phyloP scores from a whole-genome alignment of 2,329 filamentous ascomycete genomes.

The Sarocladiaceae sp. region DNA sequence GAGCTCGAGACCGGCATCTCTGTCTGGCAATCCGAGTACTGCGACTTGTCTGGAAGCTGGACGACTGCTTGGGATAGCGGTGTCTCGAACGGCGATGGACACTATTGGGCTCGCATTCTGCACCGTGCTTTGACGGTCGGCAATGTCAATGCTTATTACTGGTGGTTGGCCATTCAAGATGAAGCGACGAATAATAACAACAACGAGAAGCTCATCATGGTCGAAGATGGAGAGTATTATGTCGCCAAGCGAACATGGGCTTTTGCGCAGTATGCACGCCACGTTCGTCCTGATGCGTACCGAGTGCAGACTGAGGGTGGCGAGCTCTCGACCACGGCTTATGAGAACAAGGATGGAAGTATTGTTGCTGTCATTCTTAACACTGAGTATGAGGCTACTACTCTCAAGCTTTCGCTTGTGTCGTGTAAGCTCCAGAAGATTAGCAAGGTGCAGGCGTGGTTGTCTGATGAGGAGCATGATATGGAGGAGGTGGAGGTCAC shows the following conservation, averaged over 20 bases:
- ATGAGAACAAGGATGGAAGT: slow-evolving; percentile 6
- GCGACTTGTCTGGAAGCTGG: slow-evolving; percentile 1
- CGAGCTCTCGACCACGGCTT: not conserved
- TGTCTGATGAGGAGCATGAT: slow-evolving; percentile 6
- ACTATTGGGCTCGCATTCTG: slow-evolving; percentile 2
- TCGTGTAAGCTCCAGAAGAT: not conserved
- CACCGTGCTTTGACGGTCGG: slow-evolving; percentile 2
- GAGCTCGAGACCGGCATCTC: not conserved
- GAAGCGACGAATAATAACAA: slow-evolving; percentile 6
- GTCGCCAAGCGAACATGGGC: slow-evolving; percentile 8
- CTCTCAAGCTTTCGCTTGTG: not conserved
- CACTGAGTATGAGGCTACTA: not conserved
- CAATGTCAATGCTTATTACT: slow-evolving; percentile 6
- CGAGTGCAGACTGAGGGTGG: not conserved
- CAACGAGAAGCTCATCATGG: slow-evolving; percentile 8
- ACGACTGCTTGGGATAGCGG: slow-evolving; percentile 4
- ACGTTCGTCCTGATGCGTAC: not conserved
- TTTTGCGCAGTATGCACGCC: slow-evolving; percentile 4
- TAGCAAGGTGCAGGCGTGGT: not conserved
- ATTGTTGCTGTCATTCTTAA: not conserved
- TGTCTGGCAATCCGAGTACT: slow-evolving; percentile 8
- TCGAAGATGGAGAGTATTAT: slow-evolving; percentile 6
- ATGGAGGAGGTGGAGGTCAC: slow-evolving; percentile 3
- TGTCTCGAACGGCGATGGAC: not conserved
- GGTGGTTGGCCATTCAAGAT: slow-evolving; percentile 4